Evolutionary conservation across 371 early-diverging fungal genomes (phyloP), one percentile per base, ranked within the genome.

Genomic region (Mucor irregularis): DNA sequence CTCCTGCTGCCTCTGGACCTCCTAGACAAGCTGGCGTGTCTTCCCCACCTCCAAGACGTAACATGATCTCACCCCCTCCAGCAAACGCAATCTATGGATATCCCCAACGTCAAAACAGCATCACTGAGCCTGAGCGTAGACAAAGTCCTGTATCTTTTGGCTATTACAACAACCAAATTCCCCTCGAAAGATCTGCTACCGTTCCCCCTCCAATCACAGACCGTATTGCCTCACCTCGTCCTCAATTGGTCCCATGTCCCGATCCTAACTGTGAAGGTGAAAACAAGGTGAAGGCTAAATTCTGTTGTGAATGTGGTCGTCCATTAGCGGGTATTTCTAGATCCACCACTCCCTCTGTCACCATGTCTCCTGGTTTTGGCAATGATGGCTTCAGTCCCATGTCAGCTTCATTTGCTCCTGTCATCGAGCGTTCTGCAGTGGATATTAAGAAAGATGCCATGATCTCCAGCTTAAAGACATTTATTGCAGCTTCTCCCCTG

Each of bases 281-380:
- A 45, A 89, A 88, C 54, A 85, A 83, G 33, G 57, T 74, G 2
- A 83, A 76, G n/a, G 82, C 87, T 9, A 89, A 89, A 58, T 89
- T 89, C 46, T 89, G 90, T 56, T 81, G 81, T 25, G 87, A 88
- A 59, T 89, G 90, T 61, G 90, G 90, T 26, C 79, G 83, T 26
- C 78, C 77, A 0, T 68, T 87, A 39, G 71, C 73, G 11, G 70
- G 64, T 16, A 59, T 71, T 25, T 81, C 82, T 5, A 67, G 78
- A 9, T 63, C 82, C 3, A 70, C 73, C 0, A 81, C 80, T 3
- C 80, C 83, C 7, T 62, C 72, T 24, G 58, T 52, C 16, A 29
- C 13, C 19, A 21, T 48, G 10, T 47, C 48, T 4, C 31, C 56
- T n/a, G 48, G 48, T 3, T 52, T 39, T 40, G 42, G 14, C 22